Conservation (phyloP, 257 asterid species). For the Petunia secreta region DNA sequence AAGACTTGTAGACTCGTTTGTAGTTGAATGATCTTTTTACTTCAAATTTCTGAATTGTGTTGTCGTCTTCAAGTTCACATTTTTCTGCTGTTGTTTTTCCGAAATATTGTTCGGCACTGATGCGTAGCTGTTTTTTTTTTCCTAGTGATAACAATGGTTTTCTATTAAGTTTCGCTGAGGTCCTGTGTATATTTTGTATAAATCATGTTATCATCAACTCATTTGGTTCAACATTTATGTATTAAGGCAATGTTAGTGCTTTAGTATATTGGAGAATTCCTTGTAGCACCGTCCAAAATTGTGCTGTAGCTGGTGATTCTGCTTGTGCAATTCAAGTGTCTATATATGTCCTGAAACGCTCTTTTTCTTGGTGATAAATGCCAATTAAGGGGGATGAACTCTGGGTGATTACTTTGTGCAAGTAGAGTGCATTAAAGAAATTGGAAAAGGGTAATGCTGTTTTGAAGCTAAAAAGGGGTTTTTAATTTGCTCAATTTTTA, state of each 20-base stretch:
- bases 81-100: background rate
- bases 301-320: background rate
- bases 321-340: background rate
- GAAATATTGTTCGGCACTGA: background rate
- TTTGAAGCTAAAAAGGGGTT: background rate
- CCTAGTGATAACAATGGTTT: background rate
- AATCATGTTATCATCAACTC: background rate
- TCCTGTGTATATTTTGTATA: background rate
- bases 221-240: background rate
- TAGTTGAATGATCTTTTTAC: background rate
- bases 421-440: background rate
- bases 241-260: background rate
- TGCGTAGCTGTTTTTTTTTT: background rate
- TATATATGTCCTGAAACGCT: background rate
- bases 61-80: background rate
- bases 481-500: background rate
- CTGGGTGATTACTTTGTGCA: background rate
- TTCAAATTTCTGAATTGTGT: slow-evolving; percentile 3
- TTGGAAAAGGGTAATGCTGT: background rate
- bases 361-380: background rate
- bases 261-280: background rate
- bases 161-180: background rate
- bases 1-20: background rate
- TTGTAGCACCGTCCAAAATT: background rate
- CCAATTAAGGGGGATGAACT: background rate